Base-by-base conservation (phyloP, 768 basidiomycete species). In the Suillus variegatus region DNA sequence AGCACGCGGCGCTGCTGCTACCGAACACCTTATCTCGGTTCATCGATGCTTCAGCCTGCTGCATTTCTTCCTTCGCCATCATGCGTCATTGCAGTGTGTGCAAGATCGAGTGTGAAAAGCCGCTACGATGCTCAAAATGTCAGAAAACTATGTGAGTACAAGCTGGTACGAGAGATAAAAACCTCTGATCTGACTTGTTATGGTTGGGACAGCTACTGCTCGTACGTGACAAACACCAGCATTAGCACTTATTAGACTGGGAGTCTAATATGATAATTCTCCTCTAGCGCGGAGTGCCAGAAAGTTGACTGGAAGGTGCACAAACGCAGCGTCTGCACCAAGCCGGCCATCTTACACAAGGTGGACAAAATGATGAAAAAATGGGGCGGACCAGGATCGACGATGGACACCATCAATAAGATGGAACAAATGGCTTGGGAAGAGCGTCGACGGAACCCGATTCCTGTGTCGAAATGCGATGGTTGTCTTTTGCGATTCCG, bases 231-330 rank as follows among this genome's bases (percentile, higher is more conserved):
- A 55, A 18, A 35, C 54, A 55, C 36, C 12, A 55, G 52, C 9
- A 5, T 9, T 32, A 54, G 36, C 54, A 6, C 49, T 28, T 28
- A 28, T 51, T 51, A 16, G 25, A 51, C 14, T 51, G 18, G 1
- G 6, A n/a, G 52, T 20, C 54, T 55, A 7, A 55, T 6, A 55
- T n/a, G 1, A 6, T 13, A 4, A 13, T 36, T n/a, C 3, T 55
- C 51, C 20, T 43, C 52, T 46, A 67, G 70, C 6, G 52, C 38
- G 2, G 69, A 60, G 9, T 71, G 69, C 40, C 65, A 70, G 58
- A 70, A 66, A 60, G 54, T 22, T 9, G 70, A 71, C 40, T 70
- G 70, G 70, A 71, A 71, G 44, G 65, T 58, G 32, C 70, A 71
- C 43, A 71, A 71, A 54, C 64, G 69, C 61, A 68, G 69, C 25